A percentile compares a stretch with the other conserved stretches of the same genome.
Conservation (phyloP, 179 eudicot species). For the Silene vulgaris region DNA sequence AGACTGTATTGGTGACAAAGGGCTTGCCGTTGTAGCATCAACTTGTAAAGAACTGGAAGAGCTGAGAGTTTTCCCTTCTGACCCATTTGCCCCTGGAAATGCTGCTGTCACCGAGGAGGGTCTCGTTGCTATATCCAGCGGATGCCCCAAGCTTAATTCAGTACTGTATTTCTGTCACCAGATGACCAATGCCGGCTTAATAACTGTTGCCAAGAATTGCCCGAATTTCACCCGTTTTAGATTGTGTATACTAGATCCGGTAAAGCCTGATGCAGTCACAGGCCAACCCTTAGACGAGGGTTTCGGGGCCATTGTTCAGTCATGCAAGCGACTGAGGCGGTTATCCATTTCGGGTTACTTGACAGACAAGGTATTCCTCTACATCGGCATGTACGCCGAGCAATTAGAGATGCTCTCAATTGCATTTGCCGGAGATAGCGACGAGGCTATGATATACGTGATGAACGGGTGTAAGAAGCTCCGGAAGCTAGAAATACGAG, state of each 20-base stretch:
- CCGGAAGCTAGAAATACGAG: constrained; percentile 70
- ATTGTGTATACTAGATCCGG: constrained; percentile 56
- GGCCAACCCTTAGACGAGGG: constrained; percentile 76
- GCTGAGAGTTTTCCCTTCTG: constrained; percentile 76
- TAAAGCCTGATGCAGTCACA: constrained; percentile 60
- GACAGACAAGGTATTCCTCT: constrained; percentile 68
- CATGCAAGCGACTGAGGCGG: constrained; percentile 63
- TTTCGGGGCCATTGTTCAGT: constrained; percentile 74
- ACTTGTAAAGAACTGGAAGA: constrained; percentile 78
- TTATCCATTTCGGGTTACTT: constrained; percentile 66
- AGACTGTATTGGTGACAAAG: constrained; percentile 77
- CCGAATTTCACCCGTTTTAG: constrained; percentile 68
- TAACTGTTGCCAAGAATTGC: constrained; percentile 71
- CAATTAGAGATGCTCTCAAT: constrained; percentile 80
- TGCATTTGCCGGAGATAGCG: constrained; percentile 76
- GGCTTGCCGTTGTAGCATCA: constrained; percentile 56
- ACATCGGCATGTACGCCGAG: constrained; percentile 83
- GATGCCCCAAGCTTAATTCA: constrained; percentile 77
- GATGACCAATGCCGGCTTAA: constrained; percentile 82
- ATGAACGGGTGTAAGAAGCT: constrained; percentile 76
- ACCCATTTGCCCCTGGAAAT: constrained; percentile 42
- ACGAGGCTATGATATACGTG: constrained; percentile 65
- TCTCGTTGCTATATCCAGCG: constrained; percentile 67
- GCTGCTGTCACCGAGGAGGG: constrained; percentile 76
- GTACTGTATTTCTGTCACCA: constrained; percentile 75